Conservation (phyloP, 163 green algal species). For the Chlamydomonas reinhardtii region DNA sequence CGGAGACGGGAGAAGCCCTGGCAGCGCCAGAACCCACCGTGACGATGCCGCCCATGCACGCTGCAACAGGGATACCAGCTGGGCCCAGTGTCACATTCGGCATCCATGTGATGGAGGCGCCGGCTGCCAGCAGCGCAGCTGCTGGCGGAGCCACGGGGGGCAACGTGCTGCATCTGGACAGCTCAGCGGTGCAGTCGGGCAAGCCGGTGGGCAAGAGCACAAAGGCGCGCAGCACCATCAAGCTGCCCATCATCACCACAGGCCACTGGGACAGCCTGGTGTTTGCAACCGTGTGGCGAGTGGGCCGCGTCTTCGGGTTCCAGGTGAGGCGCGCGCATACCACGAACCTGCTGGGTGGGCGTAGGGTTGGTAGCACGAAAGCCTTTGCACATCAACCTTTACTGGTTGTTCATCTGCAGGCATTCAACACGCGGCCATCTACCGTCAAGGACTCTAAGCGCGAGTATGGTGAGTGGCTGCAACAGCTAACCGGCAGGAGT, state of each 20-base stretch:
- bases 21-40: not conserved
- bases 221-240: slow-evolving; percentile 46
- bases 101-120: not conserved
- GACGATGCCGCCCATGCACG: not conserved
- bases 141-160: not conserved
- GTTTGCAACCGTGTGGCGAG: slow-evolving; percentile 53
- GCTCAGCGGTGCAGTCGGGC: no score
- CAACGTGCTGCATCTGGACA: no score
- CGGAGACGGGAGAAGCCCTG: not conserved
- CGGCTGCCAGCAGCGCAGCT: not conserved
- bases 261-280: slow-evolving; percentile 54
- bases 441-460: slow-evolving; percentile 37
- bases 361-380: no score
- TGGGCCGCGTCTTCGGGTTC: slow-evolving; percentile 70
- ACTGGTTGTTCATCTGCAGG: not conserved
- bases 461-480: slow-evolving; percentile 21
- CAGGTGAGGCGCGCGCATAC: slow-evolving; percentile 41
- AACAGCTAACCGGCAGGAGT: no score
- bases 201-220: not conserved
- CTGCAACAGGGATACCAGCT: not conserved
- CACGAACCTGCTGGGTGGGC: no score
- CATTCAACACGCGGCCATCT: slow-evolving; percentile 66
- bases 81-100: not conserved
- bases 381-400: no score
- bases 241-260: slow-evolving; percentile 57